Base-by-base conservation (phyloP, 2,329 filamentous ascomycete species). In the Penicillium sp. region DNA sequence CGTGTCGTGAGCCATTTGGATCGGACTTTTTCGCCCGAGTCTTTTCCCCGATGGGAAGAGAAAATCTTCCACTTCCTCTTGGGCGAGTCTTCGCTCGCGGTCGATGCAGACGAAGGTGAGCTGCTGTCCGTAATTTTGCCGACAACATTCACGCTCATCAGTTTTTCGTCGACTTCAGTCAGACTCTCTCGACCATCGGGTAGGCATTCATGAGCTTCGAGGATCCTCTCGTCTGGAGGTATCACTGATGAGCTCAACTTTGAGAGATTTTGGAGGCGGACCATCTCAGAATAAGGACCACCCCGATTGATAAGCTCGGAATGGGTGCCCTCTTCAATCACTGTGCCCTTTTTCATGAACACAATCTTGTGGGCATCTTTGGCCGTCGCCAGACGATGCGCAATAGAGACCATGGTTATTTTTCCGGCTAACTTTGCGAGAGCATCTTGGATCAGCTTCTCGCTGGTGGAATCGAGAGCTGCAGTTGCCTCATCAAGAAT, bases 231-330 rank as follows among this genome's bases (percentile, higher is more conserved):
- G 3, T 50, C 50, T 25, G 47, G 45, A 9, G 37, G 41, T 27
- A 50, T 43, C 39, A 58, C 48, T 39, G 49, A 53, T 46, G 43
- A 64, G 42, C 49, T 56, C 41, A 60, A 33, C 41, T 56, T 61
- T 3, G 57, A 56, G 29, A 63, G 53, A 28, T 64, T 73, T 50
- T 79, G 76, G 11, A 78, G 58, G 13, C 66, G 66, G 9, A 78
- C 70, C 65, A 80, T 72, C 13, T 73, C 71, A 0, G 75, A 73
- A 53, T 77, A 79, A 1, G 70, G 64, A 9, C 73, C 72, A 28
- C 69, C 57, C 24, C 56, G 47, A 4, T 58, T 47, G 43, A 66
- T 57, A 59, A 71, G 53, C 13, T 66, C 58, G 12, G 53, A 48
- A 49, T 68, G 65, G 9, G 58, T 60, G 1, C 67, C 67, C 51